phyloP scores from a whole-genome alignment of 345 rosid species.

The Reutealis trisperma region DNA sequence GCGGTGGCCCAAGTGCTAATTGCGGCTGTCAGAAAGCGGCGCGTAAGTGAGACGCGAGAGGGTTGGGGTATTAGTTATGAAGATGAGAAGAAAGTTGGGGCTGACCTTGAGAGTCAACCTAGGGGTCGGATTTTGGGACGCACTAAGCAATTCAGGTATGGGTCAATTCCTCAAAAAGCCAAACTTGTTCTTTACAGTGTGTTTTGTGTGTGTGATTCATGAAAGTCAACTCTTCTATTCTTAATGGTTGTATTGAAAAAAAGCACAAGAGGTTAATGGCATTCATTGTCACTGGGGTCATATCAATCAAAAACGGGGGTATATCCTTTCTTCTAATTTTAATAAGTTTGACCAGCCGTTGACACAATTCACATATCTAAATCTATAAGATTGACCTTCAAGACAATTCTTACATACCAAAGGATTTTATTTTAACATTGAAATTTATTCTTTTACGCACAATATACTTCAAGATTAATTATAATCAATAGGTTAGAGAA shows the following conservation, averaged over 20 bases:
- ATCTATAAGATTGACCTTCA: too few relatives aligned
- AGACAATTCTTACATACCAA: too few relatives aligned
- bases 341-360: too few relatives aligned
- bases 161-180: background rate
- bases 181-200: background rate
- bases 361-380: too few relatives aligned
- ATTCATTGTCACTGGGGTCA: background rate
- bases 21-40: slow-evolving; percentile 64
- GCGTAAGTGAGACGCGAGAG: slow-evolving; percentile 39
- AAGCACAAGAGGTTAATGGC: background rate
- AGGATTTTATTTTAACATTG: too few relatives aligned
- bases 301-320: background rate
- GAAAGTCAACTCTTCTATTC: background rate
- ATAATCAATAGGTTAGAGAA: too few relatives aligned
- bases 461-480: too few relatives aligned
- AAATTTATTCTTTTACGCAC: too few relatives aligned
- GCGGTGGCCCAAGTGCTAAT: slow-evolving; percentile 69
- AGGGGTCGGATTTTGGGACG: slow-evolving; percentile 31
- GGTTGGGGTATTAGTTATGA: slow-evolving; percentile 37
- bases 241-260: background rate
- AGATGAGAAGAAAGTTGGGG: slow-evolving; percentile 26
- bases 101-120: slow-evolving; percentile 16
- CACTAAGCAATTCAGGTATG: slow-evolving; percentile 71
- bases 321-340: too few relatives aligned
- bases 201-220: too few relatives aligned